phyloP scores from a whole-genome alignment of 1,284 basidiomycete genomes.

The Sanghuangporus baumii region DNA sequence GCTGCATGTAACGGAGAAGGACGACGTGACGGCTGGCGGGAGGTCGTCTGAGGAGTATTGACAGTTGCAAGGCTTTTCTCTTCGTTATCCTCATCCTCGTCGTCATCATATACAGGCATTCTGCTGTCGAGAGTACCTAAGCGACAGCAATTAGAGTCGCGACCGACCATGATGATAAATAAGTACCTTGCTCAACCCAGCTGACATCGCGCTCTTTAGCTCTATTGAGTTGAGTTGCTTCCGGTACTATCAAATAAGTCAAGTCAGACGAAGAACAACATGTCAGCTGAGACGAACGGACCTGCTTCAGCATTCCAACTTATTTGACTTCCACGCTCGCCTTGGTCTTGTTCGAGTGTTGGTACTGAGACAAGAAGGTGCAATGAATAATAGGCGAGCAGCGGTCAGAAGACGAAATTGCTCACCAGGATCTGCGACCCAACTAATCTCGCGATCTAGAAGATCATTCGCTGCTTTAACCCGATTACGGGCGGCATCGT shows the following conservation, averaged over 20 bases:
- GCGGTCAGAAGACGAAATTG: conserved; percentile 15
- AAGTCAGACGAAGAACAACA: not conserved
- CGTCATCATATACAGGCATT: conserved; percentile 53
- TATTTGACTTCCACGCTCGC: conserved; percentile 48
- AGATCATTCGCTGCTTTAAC: conserved; percentile 2
- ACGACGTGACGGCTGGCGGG: conserved; percentile 33
- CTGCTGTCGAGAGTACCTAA: conserved; percentile 24
- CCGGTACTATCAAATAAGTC: conserved; percentile 30
- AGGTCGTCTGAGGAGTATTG: conserved; percentile 23
- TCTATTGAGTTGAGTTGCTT: conserved; percentile 32
- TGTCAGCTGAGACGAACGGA: conserved; percentile 29
- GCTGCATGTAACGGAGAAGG: conserved; percentile 46
- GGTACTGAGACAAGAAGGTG: conserved; percentile 1
- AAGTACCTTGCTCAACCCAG: conserved; percentile 15
- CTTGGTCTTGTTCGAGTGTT: not conserved
- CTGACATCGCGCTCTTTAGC: conserved; percentile 8
- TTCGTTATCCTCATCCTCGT: conserved; percentile 29
- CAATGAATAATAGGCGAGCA: not conserved
- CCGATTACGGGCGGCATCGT: not conserved
- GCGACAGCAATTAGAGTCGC: not conserved
- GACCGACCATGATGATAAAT: not conserved
- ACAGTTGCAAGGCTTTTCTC: conserved; percentile 25
- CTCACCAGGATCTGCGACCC: conserved; percentile 66
- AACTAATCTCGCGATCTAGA: conserved; percentile 60
- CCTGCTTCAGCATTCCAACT: conserved; percentile 72